Percentiles rank a stretch among this genome's conserved stretches.
Evolutionary conservation across 2,329 filamentous ascomycete genomes (phyloP).

Genomic region (Cladosporium sphaerospermum): DNA sequence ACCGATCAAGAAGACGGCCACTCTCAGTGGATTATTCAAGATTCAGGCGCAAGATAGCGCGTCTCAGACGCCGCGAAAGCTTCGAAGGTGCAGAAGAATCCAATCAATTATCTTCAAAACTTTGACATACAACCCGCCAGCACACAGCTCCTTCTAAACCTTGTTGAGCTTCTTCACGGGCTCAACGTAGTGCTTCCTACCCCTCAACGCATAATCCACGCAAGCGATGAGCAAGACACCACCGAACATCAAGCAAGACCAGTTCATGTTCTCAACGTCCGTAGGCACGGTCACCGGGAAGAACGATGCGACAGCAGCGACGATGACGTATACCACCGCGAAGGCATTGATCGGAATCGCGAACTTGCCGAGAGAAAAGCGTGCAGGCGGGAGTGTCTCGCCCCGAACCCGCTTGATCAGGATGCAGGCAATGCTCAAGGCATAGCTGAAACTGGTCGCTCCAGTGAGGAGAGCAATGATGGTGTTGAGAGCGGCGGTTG

Average conservation of each 20-base stretch:
- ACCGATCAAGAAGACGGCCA: background rate
- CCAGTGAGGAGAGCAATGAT: constrained; percentile 9
- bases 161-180: constrained; percentile 3
- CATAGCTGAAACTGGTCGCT: constrained; percentile 24
- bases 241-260: constrained; percentile 26
- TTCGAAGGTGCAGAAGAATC: too few relatives aligned
- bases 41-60: too few relatives aligned
- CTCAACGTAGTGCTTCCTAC: constrained; percentile 13
- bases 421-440: constrained; percentile 34
- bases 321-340: constrained; percentile 20
- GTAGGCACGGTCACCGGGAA: constrained; percentile 25
- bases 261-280: constrained; percentile 23
- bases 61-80: too few relatives aligned
- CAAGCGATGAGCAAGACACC: constrained; percentile 23
- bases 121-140: too few relatives aligned
- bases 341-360: constrained; percentile 22
- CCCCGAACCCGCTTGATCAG: constrained; percentile 17
- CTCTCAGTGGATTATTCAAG: too few relatives aligned
- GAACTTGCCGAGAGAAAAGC: constrained; percentile 20
- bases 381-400: constrained; percentile 17
- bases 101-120: too few relatives aligned
- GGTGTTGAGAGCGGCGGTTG: constrained; percentile 5
- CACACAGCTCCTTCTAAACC: background rate
- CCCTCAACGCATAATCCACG: constrained; percentile 22
- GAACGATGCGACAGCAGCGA: constrained; percentile 26